Percentiles rank a stretch among this genome's conserved stretches.
phyloP scores from a whole-genome alignment of 139 green algal species.

The Monoraphidium neglectum region DNA sequence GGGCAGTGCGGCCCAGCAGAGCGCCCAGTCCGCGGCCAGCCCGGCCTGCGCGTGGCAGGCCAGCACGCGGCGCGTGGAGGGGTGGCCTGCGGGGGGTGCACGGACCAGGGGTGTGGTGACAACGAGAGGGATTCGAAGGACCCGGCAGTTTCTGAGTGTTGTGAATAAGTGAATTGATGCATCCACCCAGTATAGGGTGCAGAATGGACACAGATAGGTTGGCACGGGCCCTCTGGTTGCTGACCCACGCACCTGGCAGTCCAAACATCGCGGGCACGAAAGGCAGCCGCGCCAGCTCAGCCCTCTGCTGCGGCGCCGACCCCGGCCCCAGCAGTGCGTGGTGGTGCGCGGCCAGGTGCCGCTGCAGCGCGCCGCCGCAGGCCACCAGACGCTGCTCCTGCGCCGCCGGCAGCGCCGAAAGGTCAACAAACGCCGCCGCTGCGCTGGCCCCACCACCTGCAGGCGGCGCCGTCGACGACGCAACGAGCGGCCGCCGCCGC shows the following conservation, averaged over 20 bases:
- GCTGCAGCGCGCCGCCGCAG: neutral
- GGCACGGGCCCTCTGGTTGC: too few species aligned
- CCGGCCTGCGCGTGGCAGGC: slow-evolving; percentile 34
- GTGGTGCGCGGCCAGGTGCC: slow-evolving; percentile 1
- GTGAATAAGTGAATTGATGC: too few species aligned
- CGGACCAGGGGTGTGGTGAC: too few species aligned
- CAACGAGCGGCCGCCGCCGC: too few species aligned
- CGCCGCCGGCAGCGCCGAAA: neutral
- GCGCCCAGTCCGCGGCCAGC: slow-evolving; percentile 58
- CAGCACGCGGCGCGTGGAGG: slow-evolving; percentile 22
- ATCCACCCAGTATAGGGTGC: too few species aligned
- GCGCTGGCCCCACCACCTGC: too few species aligned
- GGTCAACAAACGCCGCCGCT: too few species aligned
- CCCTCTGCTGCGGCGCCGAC: slow-evolving; percentile 21
- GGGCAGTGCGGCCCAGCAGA: slow-evolving; percentile 56
- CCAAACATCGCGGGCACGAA: slow-evolving; percentile 49
- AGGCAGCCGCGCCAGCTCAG: slow-evolving; percentile 21
- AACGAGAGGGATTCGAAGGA: too few species aligned
- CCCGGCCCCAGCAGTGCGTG: slow-evolving; percentile 7
- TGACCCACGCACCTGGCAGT: slow-evolving; percentile 19
- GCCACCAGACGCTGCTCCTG: slow-evolving; percentile 19
- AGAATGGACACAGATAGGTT: too few species aligned
- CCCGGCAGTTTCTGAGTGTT: too few species aligned
- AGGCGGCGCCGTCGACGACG: too few species aligned
- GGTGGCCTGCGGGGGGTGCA: slow-evolving; percentile 10